A percentile compares a stretch with the other conserved stretches of the same genome.
Conservation (phyloP, 2,329 filamentous ascomycete species). For the Dryadomyces sulphureus region DNA sequence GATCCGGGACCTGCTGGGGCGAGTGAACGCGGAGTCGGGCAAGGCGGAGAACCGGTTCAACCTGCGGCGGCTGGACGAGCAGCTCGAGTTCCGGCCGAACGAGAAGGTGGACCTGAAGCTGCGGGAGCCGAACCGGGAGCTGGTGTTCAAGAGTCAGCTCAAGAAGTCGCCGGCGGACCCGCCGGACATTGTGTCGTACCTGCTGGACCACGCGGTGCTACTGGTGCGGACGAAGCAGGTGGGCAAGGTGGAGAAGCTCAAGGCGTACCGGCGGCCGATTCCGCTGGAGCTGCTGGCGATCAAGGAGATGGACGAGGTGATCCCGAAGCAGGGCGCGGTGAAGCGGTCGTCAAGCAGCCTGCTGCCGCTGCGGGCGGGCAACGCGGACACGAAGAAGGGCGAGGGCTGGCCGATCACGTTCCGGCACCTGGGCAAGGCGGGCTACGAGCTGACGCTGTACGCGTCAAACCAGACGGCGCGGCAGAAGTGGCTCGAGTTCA, state of each 20-base stretch:
- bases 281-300: slow-evolving; percentile 87
- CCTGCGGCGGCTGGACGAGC: slow-evolving; percentile 76
- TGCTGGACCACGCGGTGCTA: slow-evolving; percentile 91
- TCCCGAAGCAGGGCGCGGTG: slow-evolving; percentile 62
- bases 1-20: slow-evolving; percentile 74
- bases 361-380: slow-evolving; percentile 32
- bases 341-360: slow-evolving; percentile 82
- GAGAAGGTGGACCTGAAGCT: slow-evolving; percentile 89
- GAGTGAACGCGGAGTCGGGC: slow-evolving; percentile 88
- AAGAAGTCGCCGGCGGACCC: slow-evolving; percentile 86
- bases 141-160: slow-evolving; percentile 86
- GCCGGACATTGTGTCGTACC: slow-evolving; percentile 81
- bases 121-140: slow-evolving; percentile 80
- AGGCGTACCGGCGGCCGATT: slow-evolving; percentile 86
- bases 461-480: slow-evolving; percentile 73
- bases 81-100: slow-evolving; percentile 78
- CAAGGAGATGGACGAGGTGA: slow-evolving; percentile 91
- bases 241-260: slow-evolving; percentile 87
- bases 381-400: slow-evolving; percentile 39
- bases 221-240: slow-evolving; percentile 82
- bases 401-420: slow-evolving; percentile 94
- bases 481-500: slow-evolving; percentile 94
- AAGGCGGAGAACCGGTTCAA: slow-evolving; percentile 98
- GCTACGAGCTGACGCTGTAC: slow-evolving; percentile 83
- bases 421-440: slow-evolving; percentile 85